Evolutionary conservation across 1,139 yeast genomes (phyloP), one percentile per base, ranked within the genome.

Genomic region (Meyerozyma elateridarum): DNA sequence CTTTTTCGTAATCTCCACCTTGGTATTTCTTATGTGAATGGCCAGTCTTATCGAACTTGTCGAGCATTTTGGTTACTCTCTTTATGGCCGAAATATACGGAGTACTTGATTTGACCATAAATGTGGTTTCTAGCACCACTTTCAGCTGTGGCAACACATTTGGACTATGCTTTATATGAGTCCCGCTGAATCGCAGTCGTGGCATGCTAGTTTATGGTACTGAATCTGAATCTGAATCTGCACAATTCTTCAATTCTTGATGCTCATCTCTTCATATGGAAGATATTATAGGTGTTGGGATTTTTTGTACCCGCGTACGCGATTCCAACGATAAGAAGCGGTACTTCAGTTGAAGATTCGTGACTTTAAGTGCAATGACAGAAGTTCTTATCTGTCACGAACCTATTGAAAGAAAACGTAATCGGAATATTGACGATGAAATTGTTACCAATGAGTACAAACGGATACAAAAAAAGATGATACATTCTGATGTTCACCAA

Each of bases 61-160:
- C 54, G 17, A 80, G 47, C 33, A 66, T 61, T 45, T 71, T 74
- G 27, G 62, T 64, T 5, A 77, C 65, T 34, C 79, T 60, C 47
- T 81, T 81, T 22, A 80, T 41, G 0, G 80, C 84, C 12, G 85
- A 70, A 4, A 80, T 57, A 45, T 59, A 80, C 1, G 89, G 87
- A 1, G 87, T 78, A 2, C 53, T 49, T 6, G 76, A 56, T 46
- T 79, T 79, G 24, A 82, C 67, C 33, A 75, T 66, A 14, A 79
- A 59, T 1, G 72, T 66, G 0, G 78, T 67, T 20, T 73, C 73
- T 5, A 64, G 40, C 29, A 69, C 69, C 1, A 61, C 47, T 19
- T 38, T 40, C 41, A 56, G 51, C 42, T 52, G 39, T 40, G 59
- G 52, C 46, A 58, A 27, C 27, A 51, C 34, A 45, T 61, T 40